Percentiles rank a stretch among this genome's conserved stretches.
phyloP scores from a whole-genome alignment of 768 basidiomycete species.

The Hygrocybe coccinea region DNA sequence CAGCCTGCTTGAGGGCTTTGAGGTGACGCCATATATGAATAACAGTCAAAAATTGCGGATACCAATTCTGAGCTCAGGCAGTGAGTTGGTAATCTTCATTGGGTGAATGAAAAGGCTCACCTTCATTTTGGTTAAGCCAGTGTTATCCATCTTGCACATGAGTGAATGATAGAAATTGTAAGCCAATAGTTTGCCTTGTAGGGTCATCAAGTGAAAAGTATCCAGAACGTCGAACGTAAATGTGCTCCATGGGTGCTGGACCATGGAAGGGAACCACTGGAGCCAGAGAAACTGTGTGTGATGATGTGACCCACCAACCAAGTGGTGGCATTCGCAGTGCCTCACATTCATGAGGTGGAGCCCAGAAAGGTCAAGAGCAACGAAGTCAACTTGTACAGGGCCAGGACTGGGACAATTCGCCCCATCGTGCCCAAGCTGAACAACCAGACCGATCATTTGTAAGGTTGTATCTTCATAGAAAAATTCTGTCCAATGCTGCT shows the following conservation, averaged over 20 bases:
- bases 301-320: background rate
- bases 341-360: slow-evolving; percentile 17
- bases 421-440: slow-evolving; percentile 11
- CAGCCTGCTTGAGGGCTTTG: slow-evolving; percentile 19
- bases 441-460: background rate
- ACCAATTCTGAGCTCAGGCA: background rate
- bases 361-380: slow-evolving; percentile 20
- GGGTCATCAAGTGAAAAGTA: slow-evolving; percentile 7
- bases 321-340: slow-evolving; percentile 21
- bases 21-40: slow-evolving; percentile 18
- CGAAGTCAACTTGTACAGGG: background rate
- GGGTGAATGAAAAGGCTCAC: too few species aligned
- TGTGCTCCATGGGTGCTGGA: background rate
- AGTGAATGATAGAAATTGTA: slow-evolving; percentile 9
- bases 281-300: slow-evolving; percentile 3
- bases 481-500: slow-evolving; percentile 1
- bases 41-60: slow-evolving; percentile 4
- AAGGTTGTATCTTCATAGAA: slow-evolving; percentile 2
- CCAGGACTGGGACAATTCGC: background rate
- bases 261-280: slow-evolving; percentile 4
- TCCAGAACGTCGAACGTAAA: slow-evolving; percentile 10
- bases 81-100: too few species aligned
- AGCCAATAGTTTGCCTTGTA: slow-evolving; percentile 7
- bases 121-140: background rate
- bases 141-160: slow-evolving; percentile 4